Percentiles rank a stretch among this genome's conserved stretches.
Conservation (phyloP, 345 rosid species). For the Arabis alpina region DNA sequence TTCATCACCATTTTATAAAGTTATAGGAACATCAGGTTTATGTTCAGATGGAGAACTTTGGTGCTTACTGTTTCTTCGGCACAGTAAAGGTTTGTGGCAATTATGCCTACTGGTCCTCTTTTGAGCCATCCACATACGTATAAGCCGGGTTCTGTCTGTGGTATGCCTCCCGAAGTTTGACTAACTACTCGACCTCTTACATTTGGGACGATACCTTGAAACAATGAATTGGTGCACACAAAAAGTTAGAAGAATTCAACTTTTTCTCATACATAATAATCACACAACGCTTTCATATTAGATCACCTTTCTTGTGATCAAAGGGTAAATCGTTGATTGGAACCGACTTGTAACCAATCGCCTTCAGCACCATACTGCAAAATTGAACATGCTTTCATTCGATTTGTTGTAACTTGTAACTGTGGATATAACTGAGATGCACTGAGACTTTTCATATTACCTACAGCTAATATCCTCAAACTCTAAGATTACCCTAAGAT, state of each 20-base stretch:
- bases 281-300: not conserved
- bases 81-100: slow-evolving; percentile 87
- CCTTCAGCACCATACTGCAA: slow-evolving; percentile 79
- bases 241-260: not conserved
- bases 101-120: slow-evolving; percentile 92
- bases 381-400: slow-evolving; percentile 23
- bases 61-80: slow-evolving; percentile 87
- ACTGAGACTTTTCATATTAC: slow-evolving; percentile 45
- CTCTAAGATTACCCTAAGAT: slow-evolving; percentile 89
- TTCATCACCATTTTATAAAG: slow-evolving; percentile 1
- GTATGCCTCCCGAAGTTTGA: slow-evolving; percentile 47
- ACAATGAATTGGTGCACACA: slow-evolving; percentile 7
- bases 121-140: slow-evolving; percentile 97
- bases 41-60: slow-evolving; percentile 4
- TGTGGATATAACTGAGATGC: not conserved
- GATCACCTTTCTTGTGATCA: slow-evolving; percentile 71
- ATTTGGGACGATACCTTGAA: slow-evolving; percentile 80
- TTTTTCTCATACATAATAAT: slow-evolving; percentile 1
- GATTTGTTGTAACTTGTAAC: not conserved
- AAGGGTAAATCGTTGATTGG: slow-evolving; percentile 77
- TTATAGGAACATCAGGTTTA: slow-evolving; percentile 6
- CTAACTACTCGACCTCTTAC: slow-evolving; percentile 66
- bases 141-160: slow-evolving; percentile 61
- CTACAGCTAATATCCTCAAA: slow-evolving; percentile 78
- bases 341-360: slow-evolving; percentile 93